Conservation (phyloP, 257 asterid genomes). For the Capsicum chinense region DNA sequence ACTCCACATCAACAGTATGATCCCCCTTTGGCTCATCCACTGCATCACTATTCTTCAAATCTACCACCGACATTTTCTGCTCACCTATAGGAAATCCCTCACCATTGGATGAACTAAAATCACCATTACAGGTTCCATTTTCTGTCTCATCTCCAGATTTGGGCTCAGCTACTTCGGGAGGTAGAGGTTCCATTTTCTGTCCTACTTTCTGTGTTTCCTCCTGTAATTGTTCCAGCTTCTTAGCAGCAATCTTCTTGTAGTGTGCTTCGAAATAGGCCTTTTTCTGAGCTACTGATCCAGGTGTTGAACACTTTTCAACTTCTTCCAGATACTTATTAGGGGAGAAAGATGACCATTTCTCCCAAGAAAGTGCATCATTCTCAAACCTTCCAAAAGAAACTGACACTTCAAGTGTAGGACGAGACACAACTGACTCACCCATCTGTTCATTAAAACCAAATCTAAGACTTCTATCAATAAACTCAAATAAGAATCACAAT, state of each 20-base stretch:
- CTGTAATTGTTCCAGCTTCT: slow-evolving; percentile 71
- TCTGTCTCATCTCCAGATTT: slow-evolving; percentile 33
- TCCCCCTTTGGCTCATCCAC: slow-evolving; percentile 44
- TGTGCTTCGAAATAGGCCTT: slow-evolving; percentile 97
- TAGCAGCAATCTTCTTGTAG: slow-evolving; percentile 85
- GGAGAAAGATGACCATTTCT: slow-evolving; percentile 92
- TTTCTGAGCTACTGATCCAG: slow-evolving; percentile 94
- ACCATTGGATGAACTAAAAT: slow-evolving; percentile 34
- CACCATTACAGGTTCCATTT: slow-evolving; percentile 25
- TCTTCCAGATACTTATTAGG: slow-evolving; percentile 94
- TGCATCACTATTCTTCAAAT: slow-evolving; percentile 8
- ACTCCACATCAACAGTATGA: slow-evolving; percentile 36
- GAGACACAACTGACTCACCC: slow-evolving; percentile 63
- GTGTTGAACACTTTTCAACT: slow-evolving; percentile 81
- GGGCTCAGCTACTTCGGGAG: slow-evolving; percentile 37
- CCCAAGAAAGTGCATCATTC: slow-evolving; percentile 89
- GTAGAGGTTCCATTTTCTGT: slow-evolving; percentile 30
- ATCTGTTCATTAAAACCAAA: slow-evolving; percentile 62
- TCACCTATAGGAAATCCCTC: slow-evolving; percentile 41
- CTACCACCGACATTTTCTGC: not conserved
- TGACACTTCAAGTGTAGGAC: slow-evolving; percentile 70
- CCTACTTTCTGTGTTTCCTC: slow-evolving; percentile 48
- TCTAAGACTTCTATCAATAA: slow-evolving; percentile 30
- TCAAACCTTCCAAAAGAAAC: slow-evolving; percentile 93
- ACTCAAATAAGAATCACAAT: slow-evolving; percentile 33